Base-by-base conservation (phyloP, 169 alveolate species). In the Blepharisma undulans region DNA sequence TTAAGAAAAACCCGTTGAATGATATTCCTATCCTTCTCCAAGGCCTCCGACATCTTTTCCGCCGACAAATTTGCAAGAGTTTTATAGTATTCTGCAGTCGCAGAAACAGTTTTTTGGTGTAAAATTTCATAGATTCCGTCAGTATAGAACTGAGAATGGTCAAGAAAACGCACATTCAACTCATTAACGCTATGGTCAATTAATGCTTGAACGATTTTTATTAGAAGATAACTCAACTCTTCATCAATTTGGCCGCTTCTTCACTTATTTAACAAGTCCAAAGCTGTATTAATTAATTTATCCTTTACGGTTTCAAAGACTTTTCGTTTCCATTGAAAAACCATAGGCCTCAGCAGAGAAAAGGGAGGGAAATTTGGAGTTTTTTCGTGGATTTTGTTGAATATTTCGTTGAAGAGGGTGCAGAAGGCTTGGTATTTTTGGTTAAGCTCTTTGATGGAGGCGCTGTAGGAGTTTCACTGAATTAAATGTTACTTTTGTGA, bases 81-180 rank as follows among this genome's bases (percentile, higher is more conserved):
- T 21, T 60, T 22, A 60, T 84, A 84, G 34, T 32, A 84, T 22
- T 84, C 78, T 60, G 7, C 3, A 36, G 89, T 84, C 25, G 7
- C 36, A 22, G 7, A 1, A n/a, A 84, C 29, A 8, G 60, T 48
- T 22, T 34, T 32, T 22, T 22, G 33, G 10, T 60, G 32, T 36
- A 84, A 21, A 6, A 61, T 22, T 25, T 25, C 74, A 61, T 84
- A 84, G 29, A 61, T 22, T 32, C 89, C 89, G 18, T 84, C 89
- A 84, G 89, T 84, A 25, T 32, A 22, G 60, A 84, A 84, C 89
- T 84, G 74, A 48, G 89, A 36, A 60, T 84, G 89, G 30, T 84
- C 34, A 84, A 84, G 74, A 60, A 36, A 84, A 22, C 60, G 89
- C 32, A 84, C 77, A 21, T n/a, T 36, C 22, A 84, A 29, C 34